phyloP scores from a whole-genome alignment of 306 rosid genomes.

The Aeschynomene evenia region DNA sequence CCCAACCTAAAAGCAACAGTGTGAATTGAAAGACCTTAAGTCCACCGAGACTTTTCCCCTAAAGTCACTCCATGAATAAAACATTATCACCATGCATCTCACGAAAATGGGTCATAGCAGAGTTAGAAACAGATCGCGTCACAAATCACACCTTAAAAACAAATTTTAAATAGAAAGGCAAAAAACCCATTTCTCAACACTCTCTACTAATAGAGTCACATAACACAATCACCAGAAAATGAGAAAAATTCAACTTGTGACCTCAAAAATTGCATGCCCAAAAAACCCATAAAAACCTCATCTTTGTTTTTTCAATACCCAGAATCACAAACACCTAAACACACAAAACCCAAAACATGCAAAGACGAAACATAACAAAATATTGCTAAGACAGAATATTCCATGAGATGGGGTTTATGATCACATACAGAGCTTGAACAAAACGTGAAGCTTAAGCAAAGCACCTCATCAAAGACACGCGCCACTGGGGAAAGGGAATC shows the following conservation, averaged over 20 bases:
- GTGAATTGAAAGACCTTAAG: not conserved
- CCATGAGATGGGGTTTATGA: not conserved
- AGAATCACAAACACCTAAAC: slow-evolving; percentile 11
- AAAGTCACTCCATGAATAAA: slow-evolving; percentile 10
- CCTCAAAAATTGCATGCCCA: not conserved
- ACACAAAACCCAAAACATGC: slow-evolving; percentile 9
- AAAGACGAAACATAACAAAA: not conserved
- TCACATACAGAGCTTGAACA: not conserved
- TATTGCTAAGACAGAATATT: not conserved
- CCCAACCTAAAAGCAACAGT: not conserved
- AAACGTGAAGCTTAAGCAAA: slow-evolving; percentile 4
- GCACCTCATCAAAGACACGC: not conserved
- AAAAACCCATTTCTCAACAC: not conserved
- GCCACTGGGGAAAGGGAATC: not conserved
- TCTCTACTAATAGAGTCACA: not conserved
- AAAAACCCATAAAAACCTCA: not conserved
- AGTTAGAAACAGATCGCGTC: slow-evolving; percentile 7
- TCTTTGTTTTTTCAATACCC: slow-evolving; percentile 8
- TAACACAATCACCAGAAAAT: not conserved
- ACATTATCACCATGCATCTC: not conserved
- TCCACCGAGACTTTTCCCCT: not conserved
- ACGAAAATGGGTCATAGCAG: not conserved
- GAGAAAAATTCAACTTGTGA: not conserved
- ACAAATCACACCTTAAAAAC: not conserved
- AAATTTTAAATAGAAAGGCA: slow-evolving; percentile 8